Base-by-base conservation (phyloP, 345 rosid genomes). In the Cochlearia excelsa region DNA sequence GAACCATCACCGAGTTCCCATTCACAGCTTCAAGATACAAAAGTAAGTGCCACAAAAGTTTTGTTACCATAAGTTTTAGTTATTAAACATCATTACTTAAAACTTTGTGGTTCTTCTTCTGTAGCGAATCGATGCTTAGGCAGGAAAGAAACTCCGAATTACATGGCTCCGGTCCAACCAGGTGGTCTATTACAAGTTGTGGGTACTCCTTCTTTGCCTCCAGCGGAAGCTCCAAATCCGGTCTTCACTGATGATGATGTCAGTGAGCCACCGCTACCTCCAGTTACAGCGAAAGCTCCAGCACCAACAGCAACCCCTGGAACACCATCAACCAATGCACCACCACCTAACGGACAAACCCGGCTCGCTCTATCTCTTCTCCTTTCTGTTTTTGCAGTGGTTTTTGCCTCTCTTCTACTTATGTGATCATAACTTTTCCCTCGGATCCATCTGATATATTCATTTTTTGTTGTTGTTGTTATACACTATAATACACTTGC, bases 1-100 rank as follows among this genome's bases (percentile, higher is more conserved):
- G 97, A 39, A 76, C 91, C 67, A 52, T 93, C 77, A 93, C 97
- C 7, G 95, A 81, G 16, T 93, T 81, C 73, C 97, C 97, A 4
- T 51, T 10, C 63, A 93, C 97, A 26, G 72, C 97, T 61, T 81
- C 72, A 61, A 76, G 85, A 78, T 93, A 78, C 68, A 84, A 63
- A 71, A 81, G 99, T 89, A 89, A 80, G 97, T 67, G 31, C n/a
- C 30, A 23, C 4, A 26, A 57, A 49, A 51, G 46, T 56, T 42
- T 16, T 16, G 23, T 16, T 16, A 16, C 23, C 23, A 16, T 16
- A 16, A 16, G 23, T 16, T 16, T 16, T 16, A 16, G 23, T 16
- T 16, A 16, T 16, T 16, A 16, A 16, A 16, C 23, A 16, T 16
- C 23, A 16, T 16, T 16, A 16, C 23, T 16, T 16, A 16, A 16